Conservation (phyloP, 2,329 filamentous ascomycete species). For the Fusarium chaquense region DNA sequence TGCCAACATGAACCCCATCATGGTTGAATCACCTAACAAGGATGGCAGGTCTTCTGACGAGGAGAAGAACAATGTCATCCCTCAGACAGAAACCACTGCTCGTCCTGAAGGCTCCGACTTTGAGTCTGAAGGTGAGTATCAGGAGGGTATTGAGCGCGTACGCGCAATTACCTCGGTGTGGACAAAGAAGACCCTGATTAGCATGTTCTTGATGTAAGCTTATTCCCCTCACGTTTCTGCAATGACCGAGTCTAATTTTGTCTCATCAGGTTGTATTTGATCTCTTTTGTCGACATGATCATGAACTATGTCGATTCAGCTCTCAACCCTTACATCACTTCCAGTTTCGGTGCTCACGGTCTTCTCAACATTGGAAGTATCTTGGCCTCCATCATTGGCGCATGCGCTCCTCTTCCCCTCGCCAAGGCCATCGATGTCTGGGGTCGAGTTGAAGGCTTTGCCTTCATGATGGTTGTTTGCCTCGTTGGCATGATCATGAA, state of each 20-base stretch:
- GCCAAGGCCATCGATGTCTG: slow-evolving; percentile 64
- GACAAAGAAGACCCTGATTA: slow-evolving; percentile 51
- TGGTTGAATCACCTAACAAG: neutral
- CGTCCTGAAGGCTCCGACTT: slow-evolving; percentile 1
- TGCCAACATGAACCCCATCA: slow-evolving; percentile 10
- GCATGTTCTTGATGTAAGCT: slow-evolving; percentile 55
- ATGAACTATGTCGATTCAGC: slow-evolving; percentile 57
- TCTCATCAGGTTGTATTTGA: slow-evolving; percentile 54
- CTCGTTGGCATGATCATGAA: slow-evolving; percentile 72
- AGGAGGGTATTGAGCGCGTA: slow-evolving; percentile 53
- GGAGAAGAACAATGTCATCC: slow-evolving; percentile 2
- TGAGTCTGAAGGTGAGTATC: slow-evolving; percentile 38
- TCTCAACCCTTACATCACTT: slow-evolving; percentile 74
- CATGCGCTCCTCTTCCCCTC: slow-evolving; percentile 54
- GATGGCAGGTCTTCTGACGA: slow-evolving; percentile 12
- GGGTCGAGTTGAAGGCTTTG: slow-evolving; percentile 61
- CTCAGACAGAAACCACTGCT: slow-evolving; percentile 8
- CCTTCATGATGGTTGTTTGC: slow-evolving; percentile 57
- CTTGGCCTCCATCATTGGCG: slow-evolving; percentile 58
- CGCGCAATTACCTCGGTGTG: slow-evolving; percentile 56
- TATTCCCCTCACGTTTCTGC: neutral
- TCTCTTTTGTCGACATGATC: slow-evolving; percentile 55
- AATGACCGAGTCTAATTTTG: neutral
- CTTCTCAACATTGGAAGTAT: slow-evolving; percentile 75
- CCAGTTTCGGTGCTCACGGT: slow-evolving; percentile 72